A percentile compares a stretch with the other conserved stretches of the same genome.
These are phyloP conservation scores for Lachnellula willkommii DNA, from an alignment of 2,329 filamentous ascomycete species.

Conservation along the genomic window DNA sequence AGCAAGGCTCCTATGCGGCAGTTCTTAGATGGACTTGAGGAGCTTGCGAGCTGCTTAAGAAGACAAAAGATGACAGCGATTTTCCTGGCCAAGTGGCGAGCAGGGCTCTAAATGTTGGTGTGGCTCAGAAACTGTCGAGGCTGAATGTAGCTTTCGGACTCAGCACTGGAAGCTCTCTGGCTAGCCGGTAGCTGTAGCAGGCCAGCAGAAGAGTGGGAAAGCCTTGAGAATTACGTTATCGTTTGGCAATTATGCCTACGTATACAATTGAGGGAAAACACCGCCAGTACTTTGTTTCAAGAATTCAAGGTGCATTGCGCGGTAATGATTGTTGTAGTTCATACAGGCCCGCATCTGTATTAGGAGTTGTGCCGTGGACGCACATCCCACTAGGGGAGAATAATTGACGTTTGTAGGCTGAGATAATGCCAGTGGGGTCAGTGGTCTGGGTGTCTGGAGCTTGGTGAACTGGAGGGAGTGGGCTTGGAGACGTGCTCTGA, in stretches of 20 bases:
- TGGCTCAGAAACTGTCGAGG: constrained; percentile 17
- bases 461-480: constrained; percentile 2
- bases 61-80: constrained; percentile 9
- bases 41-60: constrained; percentile 15
- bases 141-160: constrained; percentile 17
- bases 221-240: background rate
- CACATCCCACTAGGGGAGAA: constrained; percentile 9
- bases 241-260: constrained; percentile 7
- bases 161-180: constrained; percentile 15
- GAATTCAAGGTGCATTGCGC: constrained; percentile 10
- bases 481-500: background rate
- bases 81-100: constrained; percentile 12
- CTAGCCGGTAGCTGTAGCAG: constrained; percentile 1
- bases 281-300: constrained; percentile 7
- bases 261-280: constrained; percentile 2
- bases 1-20: constrained; percentile 17
- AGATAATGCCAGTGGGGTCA: constrained; percentile 7
- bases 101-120: constrained; percentile 18
- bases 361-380: constrained; percentile 7
- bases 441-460: background rate
- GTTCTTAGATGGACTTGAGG: constrained; percentile 12
- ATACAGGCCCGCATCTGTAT: background rate
- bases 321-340: background rate
- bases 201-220: background rate
- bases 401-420: constrained; percentile 14